Base-by-base conservation (phyloP, 2,329 filamentous ascomycete species). In the Coleophoma cylindrospora region DNA sequence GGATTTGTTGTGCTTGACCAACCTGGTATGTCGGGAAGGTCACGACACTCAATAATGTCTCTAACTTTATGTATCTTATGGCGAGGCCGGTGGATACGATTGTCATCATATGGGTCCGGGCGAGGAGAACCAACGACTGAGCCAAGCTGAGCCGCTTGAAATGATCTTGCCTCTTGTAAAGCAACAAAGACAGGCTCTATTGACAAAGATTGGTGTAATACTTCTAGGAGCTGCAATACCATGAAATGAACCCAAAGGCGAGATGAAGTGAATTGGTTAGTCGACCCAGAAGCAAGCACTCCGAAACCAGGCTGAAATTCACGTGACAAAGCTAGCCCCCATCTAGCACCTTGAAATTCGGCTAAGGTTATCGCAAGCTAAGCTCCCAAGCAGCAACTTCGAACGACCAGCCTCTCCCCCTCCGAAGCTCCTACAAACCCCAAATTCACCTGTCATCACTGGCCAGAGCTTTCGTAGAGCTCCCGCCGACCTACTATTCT, bases 401-500 rank as follows among this genome's bases (percentile, higher is more conserved):
- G 11, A 22, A 21, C 41, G n/a, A 14, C 17, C 41, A 22, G 19
- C 17, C 41, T 27, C 19, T 27, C n/a, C 41, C 17, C 41, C 41
- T 44, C 41, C 41, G 41, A 44, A 44, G 41, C 41, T 44, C 17
- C 41, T 44, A 21, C n/a, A 22, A 12, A 15, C 3, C 41, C n/a
- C 22, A 15, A 44, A 19, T 11, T n/a, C 8, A 44, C 22, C 19
- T 44, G 47, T 52, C 40, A 34, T 43, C 40, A 12, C 38, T 40
- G 17, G 43, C 33, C 37, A 51, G 48, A 52, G 47, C 48, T 48
- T 47, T 32, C 32, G 46, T 22, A 4, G 47, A 55, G 47, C 50
- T 45, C 38, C 47, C 48, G 50, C 46, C 32, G 40, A 44, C 46
- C 4, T 12, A 19, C 17, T 37, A 22, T 51, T 45, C 5, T 15